Percentiles rank a stretch among this genome's conserved stretches.
Evolutionary conservation across 2,329 filamentous ascomycete genomes (phyloP).

Genomic region (Sporothrix protearum): DNA sequence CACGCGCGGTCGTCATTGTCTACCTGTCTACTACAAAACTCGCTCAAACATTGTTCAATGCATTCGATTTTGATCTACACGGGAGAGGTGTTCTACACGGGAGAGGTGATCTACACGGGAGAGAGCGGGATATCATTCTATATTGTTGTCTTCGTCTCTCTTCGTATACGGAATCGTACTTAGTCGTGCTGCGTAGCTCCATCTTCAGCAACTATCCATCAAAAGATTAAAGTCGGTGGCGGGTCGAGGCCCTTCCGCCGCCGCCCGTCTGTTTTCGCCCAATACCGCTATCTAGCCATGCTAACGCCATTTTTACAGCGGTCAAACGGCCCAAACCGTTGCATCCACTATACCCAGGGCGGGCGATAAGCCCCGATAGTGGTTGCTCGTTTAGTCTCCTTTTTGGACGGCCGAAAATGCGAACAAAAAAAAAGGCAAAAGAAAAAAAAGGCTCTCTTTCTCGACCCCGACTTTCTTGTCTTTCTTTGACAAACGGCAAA

Average conservation of each 20-base stretch:
- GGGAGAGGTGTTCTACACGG: not conserved
- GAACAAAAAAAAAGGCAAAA: too few species aligned
- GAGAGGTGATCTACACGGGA: not conserved
- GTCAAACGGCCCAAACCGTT: not conserved
- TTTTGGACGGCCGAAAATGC: slow-evolving; percentile 13
- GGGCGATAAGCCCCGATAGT: slow-evolving; percentile 17
- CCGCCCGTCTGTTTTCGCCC: not conserved
- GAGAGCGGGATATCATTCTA: not conserved
- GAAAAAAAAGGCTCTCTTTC: not conserved
- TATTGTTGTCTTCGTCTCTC: not conserved
- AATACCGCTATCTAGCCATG: not conserved
- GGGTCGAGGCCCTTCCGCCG: slow-evolving; percentile 9
- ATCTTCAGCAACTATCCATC: not conserved
- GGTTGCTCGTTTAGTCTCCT: not conserved
- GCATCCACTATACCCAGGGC: too few species aligned
- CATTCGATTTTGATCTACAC: not conserved
- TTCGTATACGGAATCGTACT: not conserved
- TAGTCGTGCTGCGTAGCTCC: not conserved
- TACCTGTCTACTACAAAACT: not conserved
- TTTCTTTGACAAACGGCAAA: not conserved
- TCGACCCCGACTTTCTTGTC: not conserved
- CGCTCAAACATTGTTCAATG: slow-evolving; percentile 7
- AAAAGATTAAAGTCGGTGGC: slow-evolving; percentile 21
- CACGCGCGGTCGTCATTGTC: not conserved
- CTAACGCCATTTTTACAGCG: slow-evolving; percentile 5